Base-by-base conservation (phyloP, 805 yeast genomes). In the Kluyveromyces lactis region DNA sequence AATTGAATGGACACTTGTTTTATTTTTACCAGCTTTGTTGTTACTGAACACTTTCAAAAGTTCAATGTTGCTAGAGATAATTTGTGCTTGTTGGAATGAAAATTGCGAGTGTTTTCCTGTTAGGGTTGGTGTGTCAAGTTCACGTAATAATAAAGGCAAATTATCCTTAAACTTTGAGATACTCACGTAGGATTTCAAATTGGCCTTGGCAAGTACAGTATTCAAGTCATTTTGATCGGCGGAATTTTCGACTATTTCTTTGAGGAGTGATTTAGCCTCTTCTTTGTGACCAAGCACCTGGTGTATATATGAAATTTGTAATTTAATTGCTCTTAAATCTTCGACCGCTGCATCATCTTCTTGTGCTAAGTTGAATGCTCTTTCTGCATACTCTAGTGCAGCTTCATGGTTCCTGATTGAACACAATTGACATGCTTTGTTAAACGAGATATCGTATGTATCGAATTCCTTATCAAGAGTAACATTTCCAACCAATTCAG, bases 401-500 rank as follows among this genome's bases (percentile, higher is more conserved):
- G 55, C 48, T 1, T 50, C 41, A 32, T 61, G 62, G 36, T 75
- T 59, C 3, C 67, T 68, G 26, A 62, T 64, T 8, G 73, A 67
- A 26, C 78, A 50, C 31, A 67, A 63, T 18, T 81, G 68, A 52
- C 80, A 62, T 0, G 89, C 72, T 27, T 78, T 73, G 59, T 83
- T 83, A 60, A 81, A 80, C 15, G 74, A 51, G 32, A 73, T 62
- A 56, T 83, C 94, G 53, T 81, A 79, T 2, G 77, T 69, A 13
- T 52, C 59, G 53, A 10, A 39, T 11, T 24, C 30, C 16, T 15
- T 3, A 9, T 24, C 37, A 7, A n/a, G 12, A 6, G 30, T 6
- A 12, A 11, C n/a, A 27, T 6, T n/a, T n/a, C 16, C 16, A 7
- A 27, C 6, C 13, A 17, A 16, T 10, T 48, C 45, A 21, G 58